Evolutionary conservation across 2,329 filamentous ascomycete species (phyloP), one percentile per base, ranked within the genome.

Genomic region (Pestalotiopsis sp.): DNA sequence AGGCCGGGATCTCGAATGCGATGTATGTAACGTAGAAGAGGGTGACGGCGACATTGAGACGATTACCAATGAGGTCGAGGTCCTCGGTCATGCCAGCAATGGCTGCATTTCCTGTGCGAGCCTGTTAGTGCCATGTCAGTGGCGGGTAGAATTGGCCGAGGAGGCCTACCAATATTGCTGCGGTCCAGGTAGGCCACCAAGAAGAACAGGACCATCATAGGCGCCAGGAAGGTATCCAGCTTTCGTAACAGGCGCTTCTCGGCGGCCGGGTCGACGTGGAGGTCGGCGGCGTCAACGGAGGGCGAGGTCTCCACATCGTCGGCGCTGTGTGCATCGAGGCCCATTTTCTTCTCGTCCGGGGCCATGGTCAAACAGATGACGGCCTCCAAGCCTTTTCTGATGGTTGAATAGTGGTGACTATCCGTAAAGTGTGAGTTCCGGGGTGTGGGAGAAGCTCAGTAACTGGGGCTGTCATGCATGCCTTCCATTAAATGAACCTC

Each of bases 1-100:
- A 73, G 20, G 72, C 72, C 13, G 74, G 74, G 9, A 75, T 70
- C 23, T 75, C 74, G 62, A 75, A 74, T 4, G 74, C 27, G 13
- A 74, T 72, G 38, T 76, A 76, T 2, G 73, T 73, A 4, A 76
- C 71, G 40, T 72, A 72, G 58, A 72, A 72, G 11, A 72, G 25
- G 3, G 69, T 70, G 5, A 72, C 69, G 20, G 71, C 71, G 17
- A 70, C 67, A 40, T 72, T 72, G 12, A 71, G 61, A 12, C 65
- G 38, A 60, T 68, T 68, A 12, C 71, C 68, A 6, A 31, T 64
- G 23, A 72, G 66, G 13, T 66, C 61, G 1, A 72, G 66, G 56
- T 72, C 71, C 17, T 66, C 66, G 13, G 68, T 68, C 71, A 72
- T 72, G 13, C 71, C 71, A 4, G 70, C 69, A 9, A 70, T 68